These are phyloP conservation scores for Ogataea henricii DNA, from an alignment of 805 yeast genomes.

Conservation along the genomic window DNA sequence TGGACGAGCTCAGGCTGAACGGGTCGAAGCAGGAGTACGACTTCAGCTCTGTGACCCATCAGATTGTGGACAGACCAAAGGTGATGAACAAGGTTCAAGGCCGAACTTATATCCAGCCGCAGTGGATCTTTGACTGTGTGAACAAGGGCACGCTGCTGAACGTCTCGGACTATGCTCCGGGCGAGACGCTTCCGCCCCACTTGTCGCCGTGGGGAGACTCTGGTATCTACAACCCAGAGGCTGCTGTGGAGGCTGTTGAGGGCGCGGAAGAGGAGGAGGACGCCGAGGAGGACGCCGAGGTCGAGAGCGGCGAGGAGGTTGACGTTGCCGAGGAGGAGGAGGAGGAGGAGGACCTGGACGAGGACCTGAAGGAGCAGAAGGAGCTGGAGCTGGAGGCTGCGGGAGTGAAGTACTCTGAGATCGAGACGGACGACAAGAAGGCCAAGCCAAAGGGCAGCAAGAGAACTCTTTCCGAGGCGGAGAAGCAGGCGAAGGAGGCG, in stretches of 20 bases:
- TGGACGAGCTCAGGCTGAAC: slow-evolving; percentile 66
- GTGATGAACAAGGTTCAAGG: slow-evolving; percentile 77
- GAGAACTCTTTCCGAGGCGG: slow-evolving; percentile 41
- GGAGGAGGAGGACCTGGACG: slow-evolving; percentile 55
- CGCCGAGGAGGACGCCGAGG: slow-evolving; percentile 50
- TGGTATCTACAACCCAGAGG: slow-evolving; percentile 84
- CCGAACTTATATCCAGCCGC: slow-evolving; percentile 94
- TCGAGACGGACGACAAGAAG: slow-evolving; percentile 37
- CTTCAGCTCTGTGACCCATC: slow-evolving; percentile 80
- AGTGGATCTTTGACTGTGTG: slow-evolving; percentile 93
- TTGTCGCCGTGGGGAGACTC: slow-evolving; percentile 99
- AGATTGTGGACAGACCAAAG: slow-evolving; percentile 90
- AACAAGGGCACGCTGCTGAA: slow-evolving; percentile 76
- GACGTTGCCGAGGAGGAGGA: slow-evolving; percentile 54
- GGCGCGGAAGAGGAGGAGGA: slow-evolving; percentile 47
- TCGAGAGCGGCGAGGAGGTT: slow-evolving; percentile 48
- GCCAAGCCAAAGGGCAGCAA: slow-evolving; percentile 36
- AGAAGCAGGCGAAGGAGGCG: slow-evolving; percentile 56
- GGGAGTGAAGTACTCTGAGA: slow-evolving; percentile 77
- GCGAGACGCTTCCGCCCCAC: slow-evolving; percentile 95
- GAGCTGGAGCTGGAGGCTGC: slow-evolving; percentile 90
- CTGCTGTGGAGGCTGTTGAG: slow-evolving; percentile 41
- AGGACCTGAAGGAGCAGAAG: slow-evolving; percentile 62
- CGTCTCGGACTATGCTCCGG: slow-evolving; percentile 85
- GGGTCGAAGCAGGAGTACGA: slow-evolving; percentile 55